Evolutionary conservation across 345 rosid species (phyloP).

Genomic region (Passiflora organensis): DNA sequence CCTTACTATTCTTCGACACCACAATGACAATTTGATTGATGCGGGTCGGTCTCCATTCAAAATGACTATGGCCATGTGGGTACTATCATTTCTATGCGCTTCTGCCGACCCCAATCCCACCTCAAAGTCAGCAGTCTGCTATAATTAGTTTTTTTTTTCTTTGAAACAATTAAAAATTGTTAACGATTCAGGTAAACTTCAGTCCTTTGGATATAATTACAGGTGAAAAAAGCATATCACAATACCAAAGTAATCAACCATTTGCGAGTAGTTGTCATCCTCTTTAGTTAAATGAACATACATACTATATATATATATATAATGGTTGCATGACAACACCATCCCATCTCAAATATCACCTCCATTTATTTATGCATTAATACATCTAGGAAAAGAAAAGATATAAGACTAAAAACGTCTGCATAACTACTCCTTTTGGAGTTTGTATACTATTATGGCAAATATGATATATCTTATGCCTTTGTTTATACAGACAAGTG

Average conservation of each 20-base stretch:
- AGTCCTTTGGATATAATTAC: conserved; percentile 24
- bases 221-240: conserved; percentile 14
- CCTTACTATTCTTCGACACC: conserved; percentile 16
- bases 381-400: background rate
- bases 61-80: conserved; percentile 24
- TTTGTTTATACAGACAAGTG: conserved; percentile 56
- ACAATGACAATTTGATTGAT: conserved; percentile 24
- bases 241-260: too few species aligned
- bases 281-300: too few species aligned
- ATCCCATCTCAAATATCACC: too few species aligned
- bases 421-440: background rate
- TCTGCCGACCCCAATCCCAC: conserved; percentile 20
- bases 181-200: conserved; percentile 31
- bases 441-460: background rate
- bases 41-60: conserved; percentile 26
- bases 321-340: too few species aligned
- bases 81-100: conserved; percentile 18
- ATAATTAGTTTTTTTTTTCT: conserved; percentile 45
- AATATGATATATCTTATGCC: too few species aligned
- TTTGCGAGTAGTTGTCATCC: too few species aligned
- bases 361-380: too few species aligned
- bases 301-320: too few species aligned
- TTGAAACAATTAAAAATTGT: too few species aligned
- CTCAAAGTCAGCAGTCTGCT: conserved; percentile 32
- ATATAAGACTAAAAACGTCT: background rate